Percentiles rank a stretch among this genome's conserved stretches.
Evolutionary conservation across 371 early-diverging fungal genomes (phyloP).

Genomic region (Umbelopsis sp.): DNA sequence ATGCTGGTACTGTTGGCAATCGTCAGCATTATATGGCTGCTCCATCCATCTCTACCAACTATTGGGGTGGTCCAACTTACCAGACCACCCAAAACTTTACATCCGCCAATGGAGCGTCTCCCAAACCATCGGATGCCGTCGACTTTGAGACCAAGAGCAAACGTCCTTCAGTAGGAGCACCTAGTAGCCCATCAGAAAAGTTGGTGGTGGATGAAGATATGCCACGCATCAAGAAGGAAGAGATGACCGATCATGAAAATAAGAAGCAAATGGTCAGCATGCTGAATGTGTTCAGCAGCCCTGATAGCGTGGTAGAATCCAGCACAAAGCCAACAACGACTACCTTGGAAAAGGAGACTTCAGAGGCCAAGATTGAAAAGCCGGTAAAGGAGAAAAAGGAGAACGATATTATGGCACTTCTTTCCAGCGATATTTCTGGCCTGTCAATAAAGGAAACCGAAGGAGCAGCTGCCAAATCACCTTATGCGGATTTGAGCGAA

Average conservation of each 20-base stretch:
- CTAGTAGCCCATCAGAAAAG: not conserved
- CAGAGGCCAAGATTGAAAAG: not conserved
- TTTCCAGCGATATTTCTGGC: constrained; percentile 14
- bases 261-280: constrained; percentile 41
- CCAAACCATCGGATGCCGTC: constrained; percentile 26
- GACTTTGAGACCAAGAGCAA: constrained; percentile 19
- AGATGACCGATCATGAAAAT: constrained; percentile 23
- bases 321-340: constrained; percentile 9
- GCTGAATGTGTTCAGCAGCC: constrained; percentile 39
- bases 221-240: constrained; percentile 23
- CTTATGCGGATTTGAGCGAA: constrained; percentile 27
- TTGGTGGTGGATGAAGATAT: constrained; percentile 17
- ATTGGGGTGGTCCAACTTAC: constrained; percentile 9
- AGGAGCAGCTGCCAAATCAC: constrained; percentile 19
- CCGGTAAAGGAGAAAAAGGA: not conserved
- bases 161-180: not conserved
- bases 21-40: constrained; percentile 3
- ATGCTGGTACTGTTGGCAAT: constrained; percentile 7
- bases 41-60: constrained; percentile 1
- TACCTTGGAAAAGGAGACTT: not conserved
- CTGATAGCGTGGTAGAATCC: constrained; percentile 13
- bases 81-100: constrained; percentile 14
- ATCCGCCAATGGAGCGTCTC: not conserved
- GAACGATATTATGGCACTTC: constrained; percentile 13
- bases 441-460: constrained; percentile 18